Conservation (phyloP, 495 filamentous ascomycete genomes). For the Trypethelium eluteriae region DNA sequence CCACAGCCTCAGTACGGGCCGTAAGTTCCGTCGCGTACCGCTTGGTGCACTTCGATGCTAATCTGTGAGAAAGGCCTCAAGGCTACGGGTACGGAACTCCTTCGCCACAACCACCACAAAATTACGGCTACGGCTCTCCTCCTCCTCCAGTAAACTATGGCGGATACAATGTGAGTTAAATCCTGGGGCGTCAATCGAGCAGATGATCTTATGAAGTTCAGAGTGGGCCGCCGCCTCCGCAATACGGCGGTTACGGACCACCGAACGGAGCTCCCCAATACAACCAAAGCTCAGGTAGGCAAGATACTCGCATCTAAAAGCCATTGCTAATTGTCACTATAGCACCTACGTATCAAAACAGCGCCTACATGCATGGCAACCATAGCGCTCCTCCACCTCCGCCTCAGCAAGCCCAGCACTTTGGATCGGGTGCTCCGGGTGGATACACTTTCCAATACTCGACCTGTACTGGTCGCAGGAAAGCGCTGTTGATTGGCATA, state of each 20-base stretch:
- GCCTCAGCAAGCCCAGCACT: constrained; percentile 53
- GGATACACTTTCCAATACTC: constrained; percentile 85
- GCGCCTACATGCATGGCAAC: constrained; percentile 47
- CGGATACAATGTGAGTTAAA: constrained; percentile 14
- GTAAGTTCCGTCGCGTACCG: constrained; percentile 12
- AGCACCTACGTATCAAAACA: constrained; percentile 10
- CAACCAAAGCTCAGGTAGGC: background rate
- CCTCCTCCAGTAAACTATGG: constrained; percentile 21
- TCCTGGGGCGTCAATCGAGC: background rate
- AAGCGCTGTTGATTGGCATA: constrained; percentile 92
- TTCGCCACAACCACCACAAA: constrained; percentile 34
- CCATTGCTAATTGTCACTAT: background rate
- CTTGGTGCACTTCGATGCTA: constrained; percentile 13
- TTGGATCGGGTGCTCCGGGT: constrained; percentile 70
- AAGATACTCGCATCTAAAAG: background rate
- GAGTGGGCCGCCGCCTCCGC: constrained; percentile 28
- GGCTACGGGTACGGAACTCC: constrained; percentile 26
- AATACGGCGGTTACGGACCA: constrained; percentile 28
- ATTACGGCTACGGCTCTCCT: constrained; percentile 28
- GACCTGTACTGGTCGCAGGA: constrained; percentile 79
- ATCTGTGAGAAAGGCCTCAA: constrained; percentile 23
- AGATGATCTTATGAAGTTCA: background rate
- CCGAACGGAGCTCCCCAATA: constrained; percentile 9
- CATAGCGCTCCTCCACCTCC: constrained; percentile 35
- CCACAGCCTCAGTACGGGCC: constrained; percentile 23